Base-by-base conservation (phyloP, 768 basidiomycete species). In the Suillus weaverae region DNA sequence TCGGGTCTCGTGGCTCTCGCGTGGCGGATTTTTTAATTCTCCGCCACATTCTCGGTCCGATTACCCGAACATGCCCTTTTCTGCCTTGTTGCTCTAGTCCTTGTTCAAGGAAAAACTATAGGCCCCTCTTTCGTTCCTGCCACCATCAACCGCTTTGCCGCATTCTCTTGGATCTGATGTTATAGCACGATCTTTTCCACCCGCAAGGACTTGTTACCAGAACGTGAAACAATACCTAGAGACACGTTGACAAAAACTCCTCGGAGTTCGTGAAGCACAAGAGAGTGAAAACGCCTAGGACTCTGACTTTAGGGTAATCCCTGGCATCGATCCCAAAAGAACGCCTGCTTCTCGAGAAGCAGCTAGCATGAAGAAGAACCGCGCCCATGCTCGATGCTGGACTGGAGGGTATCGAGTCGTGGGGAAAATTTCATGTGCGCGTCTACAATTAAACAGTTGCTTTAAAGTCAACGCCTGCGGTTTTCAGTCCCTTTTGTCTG, bases 1-100 rank as follows among this genome's bases (percentile, higher is more conserved):
- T 54, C 32, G 62, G 67, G 65, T 72, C 76, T 77, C 75, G 75
- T 76, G 75, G 75, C 66, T 64, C 67, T 76, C 75, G 71, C 75
- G 75, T 76, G 75, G 74, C 13, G 62, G 67, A 68, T 66, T 65
- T 70, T 54, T 71, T 70, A 62, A 8, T 68, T 46, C 54, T 69
- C 70, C 69, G 68, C 62, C 63, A 63, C 61, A 63, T 13, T 63
- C 13, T 60, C 67, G 67, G 67, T 26, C 64, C 67, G 67, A 59
- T 20, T 26, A 4, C 8, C 62, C 57, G 55, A 10, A 18, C 18
- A 16, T 20, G 18, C 51, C 51, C 30, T 13, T 39, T 36, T 16
- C 30, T 30, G n/a, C 20, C 36, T 1, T 11, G 11, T 38, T 38
- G n/a, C 16, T 18, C 7, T 1, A 20, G 18, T 22, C 56, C 56